Evolutionary conservation across 2,329 filamentous ascomycete species (phyloP), one percentile per base, ranked within the genome.

Genomic region (Trichophyton rubrum): DNA sequence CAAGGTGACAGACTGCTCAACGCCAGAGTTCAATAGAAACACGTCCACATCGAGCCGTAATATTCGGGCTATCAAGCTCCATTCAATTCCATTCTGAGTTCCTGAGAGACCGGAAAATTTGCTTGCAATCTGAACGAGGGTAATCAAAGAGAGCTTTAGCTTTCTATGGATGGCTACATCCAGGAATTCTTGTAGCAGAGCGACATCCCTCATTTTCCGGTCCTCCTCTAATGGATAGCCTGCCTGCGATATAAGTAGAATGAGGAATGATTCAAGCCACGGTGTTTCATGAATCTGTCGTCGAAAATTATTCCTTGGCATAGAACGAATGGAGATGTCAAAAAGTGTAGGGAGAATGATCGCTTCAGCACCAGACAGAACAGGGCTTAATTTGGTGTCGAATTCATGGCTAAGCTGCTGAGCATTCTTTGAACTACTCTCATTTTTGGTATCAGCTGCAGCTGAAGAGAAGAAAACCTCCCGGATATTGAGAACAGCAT

Each of bases 251-350:
- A 72, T 70, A 49, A 78, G 68, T 33, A 70, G 69, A 24, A 74
- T 71, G 60, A 80, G 80, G n/a, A 79, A 68, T 2, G 72, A 73
- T 66, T 79, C 77, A 57, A 82, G 66, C 78, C 79, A 81, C 13
- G 73, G 70, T 43, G 74, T 74, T 66, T 81, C 79, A 24, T 73
- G 68, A 6, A 72, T 73, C 64, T 77, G 73, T 41, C 74, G 69
- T 51, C 71, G 70, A 53, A 76, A 76, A 9, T 73, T 72, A 60
- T 75, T 71, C 60, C 75, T 70, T 17, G 74, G 75, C 15, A 79
- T 71, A 40, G 75, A 75, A 40, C 75, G 73, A 24, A 76, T 73
- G 2, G 77, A 75, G 61, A 78, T 72, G 59, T 78, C 74, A 58
- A 79, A 76, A 4, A 80, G 67, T 7, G 75, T 67, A 0, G 77